Conservation (phyloP, 352 stramenopile species). For the Globisporangium middletonii region DNA sequence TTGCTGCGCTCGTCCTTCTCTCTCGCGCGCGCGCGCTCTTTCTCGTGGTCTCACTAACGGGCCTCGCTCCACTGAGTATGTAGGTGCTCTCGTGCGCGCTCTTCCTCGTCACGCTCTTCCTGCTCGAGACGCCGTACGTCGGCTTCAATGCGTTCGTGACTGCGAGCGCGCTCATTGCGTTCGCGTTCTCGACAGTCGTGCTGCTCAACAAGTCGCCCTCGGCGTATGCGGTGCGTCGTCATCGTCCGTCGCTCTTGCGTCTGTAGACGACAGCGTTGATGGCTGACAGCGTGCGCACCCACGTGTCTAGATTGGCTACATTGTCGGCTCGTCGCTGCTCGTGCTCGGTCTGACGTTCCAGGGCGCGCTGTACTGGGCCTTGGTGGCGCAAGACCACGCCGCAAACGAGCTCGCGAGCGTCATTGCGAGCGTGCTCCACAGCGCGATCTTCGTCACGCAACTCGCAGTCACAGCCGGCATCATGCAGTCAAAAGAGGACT, state of each 20-base stretch:
- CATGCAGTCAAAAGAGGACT: slow-evolving; percentile 73
- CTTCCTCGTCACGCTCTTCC: slow-evolving; percentile 63
- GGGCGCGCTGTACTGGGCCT: slow-evolving; percentile 64
- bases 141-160: slow-evolving; percentile 67
- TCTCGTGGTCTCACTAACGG: not conserved
- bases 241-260: too few species aligned
- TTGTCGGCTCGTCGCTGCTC: slow-evolving; percentile 60
- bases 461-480: slow-evolving; percentile 51
- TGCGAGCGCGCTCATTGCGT: slow-evolving; percentile 48
- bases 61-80: not conserved
- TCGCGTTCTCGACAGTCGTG: slow-evolving; percentile 69
- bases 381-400: slow-evolving; percentile 31
- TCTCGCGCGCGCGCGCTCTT: not conserved
- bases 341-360: slow-evolving; percentile 68
- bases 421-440: slow-evolving; percentile 43
- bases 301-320: slow-evolving; percentile 52
- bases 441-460: slow-evolving; percentile 56
- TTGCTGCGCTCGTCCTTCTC: slow-evolving; percentile 1
- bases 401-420: slow-evolving; percentile 29
- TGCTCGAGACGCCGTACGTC: slow-evolving; percentile 61
- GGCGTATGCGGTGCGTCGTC: slow-evolving; percentile 53
- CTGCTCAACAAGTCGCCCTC: slow-evolving; percentile 79
- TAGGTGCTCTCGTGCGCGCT: slow-evolving; percentile 56
- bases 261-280: not conserved
- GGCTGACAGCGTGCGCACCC: not conserved